Conservation (phyloP, 2,329 filamentous ascomycete species). For the Apiospora arundinis region DNA sequence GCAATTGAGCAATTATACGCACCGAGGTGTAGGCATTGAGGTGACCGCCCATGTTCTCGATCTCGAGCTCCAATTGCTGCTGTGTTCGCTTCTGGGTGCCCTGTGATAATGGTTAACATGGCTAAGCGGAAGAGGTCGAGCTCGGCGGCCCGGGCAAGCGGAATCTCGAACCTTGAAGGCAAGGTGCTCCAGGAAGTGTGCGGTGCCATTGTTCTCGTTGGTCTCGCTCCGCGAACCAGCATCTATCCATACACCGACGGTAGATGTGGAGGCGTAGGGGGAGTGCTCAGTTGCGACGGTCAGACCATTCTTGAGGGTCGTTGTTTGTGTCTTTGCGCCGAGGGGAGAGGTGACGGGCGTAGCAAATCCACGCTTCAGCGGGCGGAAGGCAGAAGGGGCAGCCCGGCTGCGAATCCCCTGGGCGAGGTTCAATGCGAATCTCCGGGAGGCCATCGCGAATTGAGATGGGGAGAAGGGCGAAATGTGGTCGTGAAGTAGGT, state of each 20-base stretch:
- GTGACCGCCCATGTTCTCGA: conserved; percentile 99
- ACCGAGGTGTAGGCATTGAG: conserved; percentile 99
- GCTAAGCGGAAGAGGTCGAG: not conserved
- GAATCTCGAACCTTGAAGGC: conserved; percentile 86
- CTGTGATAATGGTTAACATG: conserved; percentile 50
- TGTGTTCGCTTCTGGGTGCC: conserved; percentile 94
- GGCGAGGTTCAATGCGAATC: conserved; percentile 93
- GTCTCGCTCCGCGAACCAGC: conserved; percentile 98
- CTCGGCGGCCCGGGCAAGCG: conserved; percentile 4
- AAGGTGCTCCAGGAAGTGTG: conserved; percentile 99
- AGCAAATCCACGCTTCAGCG: conserved; percentile 86
- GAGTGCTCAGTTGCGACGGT: conserved; percentile 98
- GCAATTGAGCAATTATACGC: conserved; percentile 47
- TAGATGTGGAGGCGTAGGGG: conserved; percentile 97
- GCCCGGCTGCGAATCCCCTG: conserved; percentile 87
- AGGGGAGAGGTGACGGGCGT: conserved; percentile 72
- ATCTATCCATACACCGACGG: conserved; percentile 99
- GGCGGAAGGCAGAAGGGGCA: conserved; percentile 78
- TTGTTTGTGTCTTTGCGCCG: conserved; percentile 89
- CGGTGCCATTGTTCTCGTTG: conserved; percentile 97
- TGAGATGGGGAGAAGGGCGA: conserved; percentile 50
- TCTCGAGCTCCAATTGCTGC: conserved; percentile 98
- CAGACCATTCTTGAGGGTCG: conserved; percentile 95
- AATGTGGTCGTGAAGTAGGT: conserved; percentile 33
- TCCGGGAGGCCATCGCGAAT: conserved; percentile 85